Conservation (phyloP, 2,329 filamentous ascomycete species). For the Sporothrix dimorphospora region DNA sequence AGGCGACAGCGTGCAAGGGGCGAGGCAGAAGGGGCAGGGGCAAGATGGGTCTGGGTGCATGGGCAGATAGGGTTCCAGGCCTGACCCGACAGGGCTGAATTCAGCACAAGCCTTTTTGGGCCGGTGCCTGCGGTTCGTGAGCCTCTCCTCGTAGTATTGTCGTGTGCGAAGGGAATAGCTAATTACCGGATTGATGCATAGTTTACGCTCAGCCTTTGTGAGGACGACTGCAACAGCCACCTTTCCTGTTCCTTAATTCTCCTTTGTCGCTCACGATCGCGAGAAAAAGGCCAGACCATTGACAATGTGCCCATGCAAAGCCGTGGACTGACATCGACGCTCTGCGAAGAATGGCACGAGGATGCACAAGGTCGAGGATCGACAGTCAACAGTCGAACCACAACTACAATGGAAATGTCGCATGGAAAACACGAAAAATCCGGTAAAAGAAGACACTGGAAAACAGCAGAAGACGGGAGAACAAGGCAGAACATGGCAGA, state of each 20-base stretch:
- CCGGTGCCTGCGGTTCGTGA: not conserved
- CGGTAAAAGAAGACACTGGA: not conserved
- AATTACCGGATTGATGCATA: too few relatives aligned
- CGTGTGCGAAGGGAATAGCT: not conserved
- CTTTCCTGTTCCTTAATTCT: too few relatives aligned
- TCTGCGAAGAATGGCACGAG: not conserved
- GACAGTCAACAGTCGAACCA: too few relatives aligned
- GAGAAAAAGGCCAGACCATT: not conserved
- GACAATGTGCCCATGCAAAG: not conserved
- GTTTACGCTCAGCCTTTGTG: too few relatives aligned
- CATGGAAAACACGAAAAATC: not conserved
- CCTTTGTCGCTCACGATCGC: too few relatives aligned
- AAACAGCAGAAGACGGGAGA: not conserved
- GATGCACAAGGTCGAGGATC: not conserved
- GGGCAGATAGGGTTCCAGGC: not conserved
- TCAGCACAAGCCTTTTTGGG: not conserved
- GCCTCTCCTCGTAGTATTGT: not conserved
- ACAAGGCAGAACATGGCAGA: not conserved
- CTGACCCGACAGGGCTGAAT: conserved; percentile 17
- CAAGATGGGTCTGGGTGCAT: not conserved
- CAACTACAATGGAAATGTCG: not conserved
- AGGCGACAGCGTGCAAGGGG: not conserved
- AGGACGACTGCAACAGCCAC: too few relatives aligned
- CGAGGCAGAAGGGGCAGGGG: too few relatives aligned
- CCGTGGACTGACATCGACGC: too few relatives aligned